Percentiles rank a stretch among this genome's conserved stretches.
Evolutionary conservation across 306 rosid genomes (phyloP).

Genomic region (Medicago arabica): DNA sequence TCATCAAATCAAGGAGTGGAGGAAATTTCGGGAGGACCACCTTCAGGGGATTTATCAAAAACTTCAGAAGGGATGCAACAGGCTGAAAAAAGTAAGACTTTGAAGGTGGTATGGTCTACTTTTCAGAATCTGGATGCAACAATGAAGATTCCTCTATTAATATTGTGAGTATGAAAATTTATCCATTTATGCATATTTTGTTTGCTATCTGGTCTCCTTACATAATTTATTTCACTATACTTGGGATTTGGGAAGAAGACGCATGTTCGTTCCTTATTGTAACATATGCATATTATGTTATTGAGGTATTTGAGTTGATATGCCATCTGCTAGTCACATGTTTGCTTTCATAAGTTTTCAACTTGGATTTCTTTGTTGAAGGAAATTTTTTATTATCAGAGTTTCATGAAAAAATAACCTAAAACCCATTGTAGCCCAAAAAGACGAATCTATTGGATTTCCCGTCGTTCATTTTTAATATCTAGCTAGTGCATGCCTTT

Average conservation of each 20-base stretch:
- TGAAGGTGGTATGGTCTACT: conserved; percentile 58
- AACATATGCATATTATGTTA: conserved; percentile 13
- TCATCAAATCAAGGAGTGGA: conserved; percentile 60
- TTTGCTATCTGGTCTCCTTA: neutral
- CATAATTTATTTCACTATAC: conserved; percentile 6
- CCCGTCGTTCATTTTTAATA: too few species aligned
- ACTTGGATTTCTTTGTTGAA: conserved; percentile 30
- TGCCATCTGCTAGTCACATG: conserved; percentile 1
- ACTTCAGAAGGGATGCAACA: conserved; percentile 45
- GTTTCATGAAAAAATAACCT: neutral
- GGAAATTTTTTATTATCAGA: conserved; percentile 12
- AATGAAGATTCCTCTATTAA: conserved; percentile 72
- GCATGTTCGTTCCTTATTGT: conserved; percentile 20
- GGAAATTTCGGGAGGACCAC: conserved; percentile 57
- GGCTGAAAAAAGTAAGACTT: conserved; percentile 50
- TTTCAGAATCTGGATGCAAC: conserved; percentile 67
- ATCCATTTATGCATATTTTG: conserved; percentile 17
- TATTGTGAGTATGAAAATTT: conserved; percentile 70
- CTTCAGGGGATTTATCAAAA: conserved; percentile 51
- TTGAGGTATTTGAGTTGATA: conserved; percentile 15
- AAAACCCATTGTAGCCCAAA: too few species aligned
- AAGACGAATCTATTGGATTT: too few species aligned
- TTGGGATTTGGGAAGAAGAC: conserved; percentile 22
- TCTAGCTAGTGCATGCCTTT: conserved; percentile 10
- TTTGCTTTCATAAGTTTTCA: conserved; percentile 3